These are phyloP conservation scores for Ogataea pini DNA, from an alignment of 805 yeast species.

Conservation along the genomic window DNA sequence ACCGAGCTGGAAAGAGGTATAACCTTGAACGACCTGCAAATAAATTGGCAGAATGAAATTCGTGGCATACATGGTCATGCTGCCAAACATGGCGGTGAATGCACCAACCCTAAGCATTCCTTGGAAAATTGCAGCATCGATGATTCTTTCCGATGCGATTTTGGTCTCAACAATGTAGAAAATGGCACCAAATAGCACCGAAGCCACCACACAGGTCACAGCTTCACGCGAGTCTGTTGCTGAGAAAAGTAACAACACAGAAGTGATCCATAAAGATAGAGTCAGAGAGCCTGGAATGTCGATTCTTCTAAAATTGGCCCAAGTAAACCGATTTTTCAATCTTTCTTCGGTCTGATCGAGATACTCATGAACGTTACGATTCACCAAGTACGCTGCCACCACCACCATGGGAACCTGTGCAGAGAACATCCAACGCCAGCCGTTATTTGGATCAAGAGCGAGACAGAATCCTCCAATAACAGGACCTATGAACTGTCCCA, in stretches of 20 bases:
- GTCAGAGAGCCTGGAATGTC: constrained; percentile 44
- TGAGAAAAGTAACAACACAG: constrained; percentile 38
- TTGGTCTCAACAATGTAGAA: constrained; percentile 38
- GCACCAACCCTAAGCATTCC: constrained; percentile 43
- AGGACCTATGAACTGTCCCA: constrained; percentile 46
- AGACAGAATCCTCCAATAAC: constrained; percentile 44
- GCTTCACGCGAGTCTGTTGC: constrained; percentile 16
- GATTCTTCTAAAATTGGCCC: constrained; percentile 37
- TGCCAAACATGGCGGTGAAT: constrained; percentile 38
- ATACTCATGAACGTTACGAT: constrained; percentile 37
- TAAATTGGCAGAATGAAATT: constrained; percentile 43
- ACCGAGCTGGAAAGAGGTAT: constrained; percentile 41
- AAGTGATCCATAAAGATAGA: constrained; percentile 36
- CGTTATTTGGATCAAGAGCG: constrained; percentile 34
- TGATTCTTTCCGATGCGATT: constrained; percentile 39
- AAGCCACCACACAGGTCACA: constrained; percentile 15
- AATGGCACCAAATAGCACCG: constrained; percentile 15
- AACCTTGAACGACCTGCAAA: constrained; percentile 44
- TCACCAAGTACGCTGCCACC: constrained; percentile 29
- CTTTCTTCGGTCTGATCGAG: constrained; percentile 26
- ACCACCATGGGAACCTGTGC: constrained; percentile 42
- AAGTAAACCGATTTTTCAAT: constrained; percentile 32
- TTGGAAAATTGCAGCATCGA: constrained; percentile 41
- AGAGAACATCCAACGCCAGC: constrained; percentile 48
- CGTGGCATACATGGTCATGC: constrained; percentile 38